Evolutionary conservation across 129 eudicot genomes (phyloP), one percentile per base, ranked within the genome.

Genomic region (Chrysanthemum lavandulifolium): DNA sequence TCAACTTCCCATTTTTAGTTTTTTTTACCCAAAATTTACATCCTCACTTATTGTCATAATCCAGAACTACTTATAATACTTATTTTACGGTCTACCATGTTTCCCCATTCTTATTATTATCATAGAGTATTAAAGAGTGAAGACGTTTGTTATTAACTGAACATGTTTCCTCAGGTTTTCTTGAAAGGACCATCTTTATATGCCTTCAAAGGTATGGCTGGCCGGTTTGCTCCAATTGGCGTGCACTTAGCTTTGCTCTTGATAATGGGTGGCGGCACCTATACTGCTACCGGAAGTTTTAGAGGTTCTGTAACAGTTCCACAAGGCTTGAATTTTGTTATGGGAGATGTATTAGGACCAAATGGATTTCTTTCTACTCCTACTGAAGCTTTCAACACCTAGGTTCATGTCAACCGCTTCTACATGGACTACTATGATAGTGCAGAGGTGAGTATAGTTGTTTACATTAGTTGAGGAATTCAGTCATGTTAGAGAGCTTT

Each of bases 131-230:
- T 3, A 2, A 40, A 68, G 27, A 50, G 5, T 21, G 13, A 13
- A 4, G 36, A 31, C 5, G 36, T 31, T 29, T 55, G 62, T 27
- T 71, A 58, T 55, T 59, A 19, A 72, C 16, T 12, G 10, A 43
- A 63, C 7, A 3, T 48, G 67, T 67, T 13, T 25, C 50, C 6
- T 54, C 66, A 94, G 99, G 99, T 94, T 13, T 94, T 94, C 76
- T 61, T 83, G 40, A 88, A 94, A 81, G 99, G 99, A 31, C 93
- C 99, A 7, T 75, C 85, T 62, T 83, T 94, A 27, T 94, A 94
- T 78, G 99, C 99, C 73, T 94, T 88, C 80, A 94, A 81, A 75
- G 99, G 99, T 33, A 73, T 94, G 76, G 99, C 97, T 4, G 99
- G 99, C 65, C 82, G 99, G 52, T 88, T 86, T 80, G 97, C 99